Conservation (phyloP, 78 protist species). For the Dictyostelium citrinum region DNA sequence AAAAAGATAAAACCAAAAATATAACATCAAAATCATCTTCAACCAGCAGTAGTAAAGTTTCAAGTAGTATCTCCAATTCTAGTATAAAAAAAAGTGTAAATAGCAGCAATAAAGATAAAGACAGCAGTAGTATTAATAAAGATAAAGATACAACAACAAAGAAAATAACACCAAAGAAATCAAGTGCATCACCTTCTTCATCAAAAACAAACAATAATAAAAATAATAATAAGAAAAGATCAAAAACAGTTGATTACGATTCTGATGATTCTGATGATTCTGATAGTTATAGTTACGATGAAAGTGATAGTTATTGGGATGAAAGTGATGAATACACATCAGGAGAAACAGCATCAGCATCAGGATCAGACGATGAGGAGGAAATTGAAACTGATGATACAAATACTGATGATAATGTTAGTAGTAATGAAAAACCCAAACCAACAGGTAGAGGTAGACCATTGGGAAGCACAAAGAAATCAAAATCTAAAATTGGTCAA, state of each 20-base stretch:
- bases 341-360: not conserved
- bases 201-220: not conserved
- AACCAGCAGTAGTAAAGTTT: not conserved
- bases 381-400: not conserved
- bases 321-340: not conserved
- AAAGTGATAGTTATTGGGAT: conserved; percentile 1
- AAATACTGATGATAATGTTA: not conserved
- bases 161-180: not conserved
- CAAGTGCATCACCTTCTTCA: not conserved
- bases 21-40: not conserved
- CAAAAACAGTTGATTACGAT: not conserved
- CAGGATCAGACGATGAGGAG: not conserved
- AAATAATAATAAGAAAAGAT: not conserved
- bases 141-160: not conserved
- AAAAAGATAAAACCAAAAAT: not conserved
- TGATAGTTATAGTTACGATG: not conserved
- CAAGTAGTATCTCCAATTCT: not conserved
- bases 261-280: not conserved
- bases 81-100: not conserved
- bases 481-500: not conserved
- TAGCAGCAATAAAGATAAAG: not conserved
- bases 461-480: not conserved
- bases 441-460: not conserved
- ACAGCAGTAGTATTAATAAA: not conserved
- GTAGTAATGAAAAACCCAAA: not conserved